Percentiles rank a stretch among this genome's conserved stretches.
Conservation (phyloP, 2,329 filamentous ascomycete genomes). For the Trichoderma gracile region DNA sequence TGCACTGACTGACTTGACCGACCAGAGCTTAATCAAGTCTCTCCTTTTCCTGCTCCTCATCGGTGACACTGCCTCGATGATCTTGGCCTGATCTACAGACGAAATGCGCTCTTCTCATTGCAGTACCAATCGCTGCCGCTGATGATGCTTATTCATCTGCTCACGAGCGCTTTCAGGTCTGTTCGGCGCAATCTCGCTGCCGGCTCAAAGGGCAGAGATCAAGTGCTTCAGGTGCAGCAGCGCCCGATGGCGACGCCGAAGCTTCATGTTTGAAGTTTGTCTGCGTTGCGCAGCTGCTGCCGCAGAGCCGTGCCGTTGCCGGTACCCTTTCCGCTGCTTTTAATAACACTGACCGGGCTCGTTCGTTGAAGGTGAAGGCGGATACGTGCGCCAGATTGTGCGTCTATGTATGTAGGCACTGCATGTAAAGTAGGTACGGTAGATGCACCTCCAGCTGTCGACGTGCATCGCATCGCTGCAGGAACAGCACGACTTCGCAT, state of each 20-base stretch:
- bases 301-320: slow-evolving; percentile 4
- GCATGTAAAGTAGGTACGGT: no score
- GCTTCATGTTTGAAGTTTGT: no score
- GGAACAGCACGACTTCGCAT: not conserved
- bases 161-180: not conserved
- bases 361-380: no score
- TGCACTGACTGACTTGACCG: not conserved
- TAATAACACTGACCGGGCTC: no score
- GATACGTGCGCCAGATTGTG: not conserved
- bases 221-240: slow-evolving; percentile 18
- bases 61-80: not conserved
- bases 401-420: no score
- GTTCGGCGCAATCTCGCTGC: slow-evolving; percentile 11
- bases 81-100: not conserved
- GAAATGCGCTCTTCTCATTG: not conserved
- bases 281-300: slow-evolving; percentile 1
- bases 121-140: not conserved
- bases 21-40: not conserved
- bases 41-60: not conserved
- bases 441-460: not conserved
- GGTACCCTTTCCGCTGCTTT: not conserved
- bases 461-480: not conserved
- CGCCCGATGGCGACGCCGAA: not conserved
- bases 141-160: no score
- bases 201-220: not conserved